These are phyloP conservation scores for Diaporthe sp. DNA, from an alignment of 2,329 filamentous ascomycete genomes.

Conservation along the genomic window DNA sequence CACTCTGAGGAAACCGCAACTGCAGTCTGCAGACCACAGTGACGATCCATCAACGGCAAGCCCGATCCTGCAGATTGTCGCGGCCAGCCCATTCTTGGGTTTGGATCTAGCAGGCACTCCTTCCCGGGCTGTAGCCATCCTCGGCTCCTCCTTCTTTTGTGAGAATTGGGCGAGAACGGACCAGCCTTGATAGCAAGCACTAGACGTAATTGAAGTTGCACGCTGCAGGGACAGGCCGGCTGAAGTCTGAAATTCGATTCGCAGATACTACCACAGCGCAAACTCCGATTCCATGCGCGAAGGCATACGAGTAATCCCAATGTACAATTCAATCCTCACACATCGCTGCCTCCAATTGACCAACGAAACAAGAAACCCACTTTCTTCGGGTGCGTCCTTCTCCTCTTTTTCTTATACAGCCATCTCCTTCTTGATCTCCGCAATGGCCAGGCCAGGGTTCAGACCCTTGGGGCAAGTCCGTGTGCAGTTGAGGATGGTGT, in stretches of 20 bases:
- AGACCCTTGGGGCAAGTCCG: constrained; percentile 98
- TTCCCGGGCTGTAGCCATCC: background rate
- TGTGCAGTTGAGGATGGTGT: constrained; percentile 99
- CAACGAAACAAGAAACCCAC: constrained; percentile 34
- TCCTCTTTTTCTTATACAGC: constrained; percentile 61
- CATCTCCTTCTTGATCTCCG: constrained; percentile 99
- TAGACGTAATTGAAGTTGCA: background rate
- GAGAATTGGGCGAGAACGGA: background rate
- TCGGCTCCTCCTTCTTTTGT: background rate
- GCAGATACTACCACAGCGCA: constrained; percentile 48
- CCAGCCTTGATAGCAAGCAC: background rate
- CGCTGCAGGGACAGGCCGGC: constrained; percentile 6
- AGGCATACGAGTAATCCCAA: constrained; percentile 43
- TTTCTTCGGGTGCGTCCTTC: background rate
- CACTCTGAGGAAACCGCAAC: background rate
- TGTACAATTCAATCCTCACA: constrained; percentile 33
- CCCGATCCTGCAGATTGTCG: background rate
- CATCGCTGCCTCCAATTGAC: constrained; percentile 32
- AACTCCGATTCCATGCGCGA: constrained; percentile 51
- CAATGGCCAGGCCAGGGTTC: constrained; percentile 95
- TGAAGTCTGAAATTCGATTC: constrained; percentile 43
- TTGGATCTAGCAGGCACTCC: background rate
- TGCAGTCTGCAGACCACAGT: background rate
- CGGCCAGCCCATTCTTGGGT: background rate
- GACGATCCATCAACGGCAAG: background rate